phyloP scores from a whole-genome alignment of 345 rosid species.

The Carallia pectinifolia region DNA sequence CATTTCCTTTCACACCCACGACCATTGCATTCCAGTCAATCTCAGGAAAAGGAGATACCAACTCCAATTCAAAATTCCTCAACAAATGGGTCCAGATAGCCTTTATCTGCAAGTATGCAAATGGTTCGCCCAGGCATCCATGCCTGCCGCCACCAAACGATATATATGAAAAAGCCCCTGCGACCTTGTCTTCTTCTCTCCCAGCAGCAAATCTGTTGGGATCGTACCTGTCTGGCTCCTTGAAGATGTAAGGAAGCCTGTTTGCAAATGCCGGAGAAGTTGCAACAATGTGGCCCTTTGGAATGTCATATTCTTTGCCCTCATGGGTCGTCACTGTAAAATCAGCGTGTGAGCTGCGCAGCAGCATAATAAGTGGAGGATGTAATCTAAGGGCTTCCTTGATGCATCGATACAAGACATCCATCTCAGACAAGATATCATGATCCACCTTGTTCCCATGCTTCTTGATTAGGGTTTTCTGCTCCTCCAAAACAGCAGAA shows the following conservation, averaged over 20 bases:
- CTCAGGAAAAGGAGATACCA: conserved; percentile 93
- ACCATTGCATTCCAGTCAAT: conserved; percentile 99
- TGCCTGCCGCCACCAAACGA: conserved; percentile 98
- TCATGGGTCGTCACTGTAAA: conserved; percentile 75
- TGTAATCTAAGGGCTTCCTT: conserved; percentile 97
- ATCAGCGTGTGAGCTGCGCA: conserved; percentile 81
- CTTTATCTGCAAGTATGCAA: conserved; percentile 96
- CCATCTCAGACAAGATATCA: conserved; percentile 90
- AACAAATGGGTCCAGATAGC: conserved; percentile 97
- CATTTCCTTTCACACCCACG: conserved; percentile 93
- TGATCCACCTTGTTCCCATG: conserved; percentile 88
- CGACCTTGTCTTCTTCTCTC: conserved; percentile 91
- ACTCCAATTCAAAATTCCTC: conserved; percentile 86
- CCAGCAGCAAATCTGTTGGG: conserved; percentile 80
- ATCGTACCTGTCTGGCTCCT: conserved; percentile 78
- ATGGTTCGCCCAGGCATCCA: conserved; percentile 97
- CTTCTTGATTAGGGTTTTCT: conserved; percentile 61
- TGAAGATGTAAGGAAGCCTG: conserved; percentile 75
- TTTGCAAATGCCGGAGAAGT: conserved; percentile 97
- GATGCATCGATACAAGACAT: conserved; percentile 79
- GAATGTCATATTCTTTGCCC: conserved; percentile 81
- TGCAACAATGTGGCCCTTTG: conserved; percentile 91
- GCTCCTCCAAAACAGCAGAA: conserved; percentile 70
- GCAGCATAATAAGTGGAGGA: conserved; percentile 88
- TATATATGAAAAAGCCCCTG: conserved; percentile 87